Percentiles rank a stretch among this genome's conserved stretches.
These are phyloP conservation scores for Spergularia bocconei DNA, from an alignment of 148 eudicot genomes.

Conservation along the genomic window DNA sequence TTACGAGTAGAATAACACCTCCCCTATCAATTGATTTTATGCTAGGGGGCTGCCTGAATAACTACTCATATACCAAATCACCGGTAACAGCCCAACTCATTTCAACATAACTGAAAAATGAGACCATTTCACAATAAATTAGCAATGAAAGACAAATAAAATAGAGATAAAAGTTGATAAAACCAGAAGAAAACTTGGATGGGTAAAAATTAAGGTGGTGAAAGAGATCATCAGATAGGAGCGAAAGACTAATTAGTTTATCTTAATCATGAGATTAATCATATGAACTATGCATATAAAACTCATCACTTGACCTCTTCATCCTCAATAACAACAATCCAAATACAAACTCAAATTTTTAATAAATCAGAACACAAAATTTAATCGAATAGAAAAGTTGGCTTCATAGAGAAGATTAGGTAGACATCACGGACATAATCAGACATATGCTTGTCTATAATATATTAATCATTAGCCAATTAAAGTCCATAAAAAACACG, in stretches of 20 bases:
- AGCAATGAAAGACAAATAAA: too few relatives aligned
- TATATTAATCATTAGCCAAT: conserved; percentile 47
- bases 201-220: not conserved
- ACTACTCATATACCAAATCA: conserved; percentile 11
- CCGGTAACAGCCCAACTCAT: too few relatives aligned
- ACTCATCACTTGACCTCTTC: conserved; percentile 51
- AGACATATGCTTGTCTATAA: conserved; percentile 71
- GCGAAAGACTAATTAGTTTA: conserved; percentile 43
- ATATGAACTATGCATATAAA: conserved; percentile 70
- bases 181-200: too few relatives aligned
- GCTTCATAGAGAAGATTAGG: conserved; percentile 95
- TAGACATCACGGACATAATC: conserved; percentile 49
- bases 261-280: conserved; percentile 45
- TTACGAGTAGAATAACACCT: conserved; percentile 36
- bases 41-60: conserved; percentile 39
- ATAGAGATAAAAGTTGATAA: too few relatives aligned
- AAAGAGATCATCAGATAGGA: too few relatives aligned
- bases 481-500: not conserved
- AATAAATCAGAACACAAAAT: not conserved
- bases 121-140: too few relatives aligned
- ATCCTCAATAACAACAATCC: not conserved
- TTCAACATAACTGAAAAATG: too few relatives aligned
- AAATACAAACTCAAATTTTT: not conserved
- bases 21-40: conserved; percentile 23
- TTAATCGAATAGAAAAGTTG: not conserved